Conservation (phyloP, 805 yeast species). For the Starmera quercuum region DNA sequence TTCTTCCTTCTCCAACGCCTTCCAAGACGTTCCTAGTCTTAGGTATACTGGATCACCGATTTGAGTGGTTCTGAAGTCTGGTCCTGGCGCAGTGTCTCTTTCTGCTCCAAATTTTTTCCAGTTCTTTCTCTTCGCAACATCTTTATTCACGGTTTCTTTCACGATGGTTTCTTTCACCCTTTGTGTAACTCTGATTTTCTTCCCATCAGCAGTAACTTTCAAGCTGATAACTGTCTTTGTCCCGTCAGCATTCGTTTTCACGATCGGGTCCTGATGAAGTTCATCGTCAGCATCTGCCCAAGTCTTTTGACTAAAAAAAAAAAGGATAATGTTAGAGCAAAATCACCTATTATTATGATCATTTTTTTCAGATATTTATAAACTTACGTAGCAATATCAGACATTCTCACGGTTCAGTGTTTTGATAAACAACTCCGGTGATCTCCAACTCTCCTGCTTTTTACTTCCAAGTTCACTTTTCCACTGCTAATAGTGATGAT, state of each 20-base stretch:
- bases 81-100: conserved; percentile 67
- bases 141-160: conserved; percentile 75
- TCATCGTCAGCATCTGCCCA: conserved; percentile 47
- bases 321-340: too few relatives aligned
- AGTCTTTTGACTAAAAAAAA: too few relatives aligned
- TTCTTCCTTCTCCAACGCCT: conserved; percentile 66
- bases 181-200: conserved; percentile 83
- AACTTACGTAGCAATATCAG: too few relatives aligned
- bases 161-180: conserved; percentile 70
- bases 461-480: too few relatives aligned
- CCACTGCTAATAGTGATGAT: too few relatives aligned
- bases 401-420: too few relatives aligned
- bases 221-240: conserved; percentile 81
- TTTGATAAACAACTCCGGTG: too few relatives aligned
- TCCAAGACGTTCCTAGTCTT: conserved; percentile 70
- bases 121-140: conserved; percentile 78
- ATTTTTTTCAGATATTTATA: too few relatives aligned
- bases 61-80: conserved; percentile 82
- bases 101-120: conserved; percentile 91
- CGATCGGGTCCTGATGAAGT: conserved; percentile 65
- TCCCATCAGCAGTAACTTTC: conserved; percentile 68
- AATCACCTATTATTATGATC: too few relatives aligned
- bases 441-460: too few relatives aligned
- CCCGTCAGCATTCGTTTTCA: conserved; percentile 77
- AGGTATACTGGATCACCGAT: conserved; percentile 78